Evolutionary conservation across 1,139 yeast genomes (phyloP).

Genomic region (Casaregolazyma lundiana): DNA sequence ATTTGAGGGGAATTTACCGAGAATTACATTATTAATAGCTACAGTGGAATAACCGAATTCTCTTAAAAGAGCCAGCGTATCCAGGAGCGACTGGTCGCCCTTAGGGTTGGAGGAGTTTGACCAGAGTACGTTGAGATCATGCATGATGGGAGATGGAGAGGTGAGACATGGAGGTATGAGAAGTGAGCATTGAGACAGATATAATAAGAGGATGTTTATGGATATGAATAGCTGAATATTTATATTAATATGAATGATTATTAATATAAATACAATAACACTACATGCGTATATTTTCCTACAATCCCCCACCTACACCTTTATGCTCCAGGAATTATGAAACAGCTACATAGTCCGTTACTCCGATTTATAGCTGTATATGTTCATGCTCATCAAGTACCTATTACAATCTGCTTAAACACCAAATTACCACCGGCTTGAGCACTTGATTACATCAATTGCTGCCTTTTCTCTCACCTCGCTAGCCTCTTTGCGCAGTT

Average conservation of each 20-base stretch:
- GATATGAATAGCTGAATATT: background rate
- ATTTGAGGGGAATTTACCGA: slow-evolving; percentile 55
- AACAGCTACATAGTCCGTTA: no score
- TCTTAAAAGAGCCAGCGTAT: slow-evolving; percentile 24
- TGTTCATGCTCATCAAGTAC: no score
- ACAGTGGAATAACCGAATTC: slow-evolving; percentile 65
- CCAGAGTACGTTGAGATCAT: slow-evolving; percentile 82
- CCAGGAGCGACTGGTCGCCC: slow-evolving; percentile 12
- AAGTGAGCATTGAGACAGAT: background rate
- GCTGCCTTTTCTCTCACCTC: no score
- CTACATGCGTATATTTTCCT: no score
- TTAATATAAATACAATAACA: no score
- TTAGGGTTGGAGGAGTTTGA: slow-evolving; percentile 50
- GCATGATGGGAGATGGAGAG: slow-evolving; percentile 39
- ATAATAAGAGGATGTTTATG: background rate
- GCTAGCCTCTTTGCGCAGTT: no score
- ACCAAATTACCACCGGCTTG: no score
- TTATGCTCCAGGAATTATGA: no score
- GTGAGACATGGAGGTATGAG: background rate
- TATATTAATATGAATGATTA: no score
- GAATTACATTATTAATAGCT: slow-evolving; percentile 65
- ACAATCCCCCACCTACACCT: no score
- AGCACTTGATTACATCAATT: no score
- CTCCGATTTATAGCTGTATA: background rate
- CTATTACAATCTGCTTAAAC: no score